Base-by-base conservation (phyloP, 1,284 basidiomycete species). In the Dichomitus squalens region DNA sequence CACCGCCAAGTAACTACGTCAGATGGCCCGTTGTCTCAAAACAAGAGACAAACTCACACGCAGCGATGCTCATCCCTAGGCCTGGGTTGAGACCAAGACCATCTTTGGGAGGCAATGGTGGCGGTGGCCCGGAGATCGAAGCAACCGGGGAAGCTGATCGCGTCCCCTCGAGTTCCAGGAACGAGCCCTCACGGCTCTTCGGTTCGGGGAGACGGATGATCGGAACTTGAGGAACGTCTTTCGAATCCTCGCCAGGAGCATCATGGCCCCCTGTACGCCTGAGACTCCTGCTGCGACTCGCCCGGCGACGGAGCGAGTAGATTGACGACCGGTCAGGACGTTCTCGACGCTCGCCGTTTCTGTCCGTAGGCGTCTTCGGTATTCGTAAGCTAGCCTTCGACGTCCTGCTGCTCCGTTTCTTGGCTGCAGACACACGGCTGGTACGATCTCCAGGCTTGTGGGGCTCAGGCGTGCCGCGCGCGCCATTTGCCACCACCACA, bases 341-440 rank as follows among this genome's bases (percentile, higher is more conserved):
- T 47, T 59, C 60, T 41, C 52, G 58, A 20, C 35, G 54, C 49
- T 61, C 62, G 48, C 50, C 61, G 23, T 53, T 64, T 55, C 47
- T 60, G 36, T 54, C 44, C 46, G 57, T 59, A 0, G 68, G 58
- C 21, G 65, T 57, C 57, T 66, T 68, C 11, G 81, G 82, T 23
- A 87, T 69, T 1, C 86, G 79, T 27, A 88, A 71, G 63, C 82
- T 86, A 34, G 81, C 78, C 63, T 84, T 81, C 11, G 84, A 86
- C 9, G 81, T 74, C 18, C 85, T 80, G 53, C 77, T 70, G 66
- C 83, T 86, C 35, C 86, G 77, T 62, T 76, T 83, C 57, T 81
- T 79, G 8, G 87, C 87, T 3, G 86, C 83, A 33, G 76, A 76
- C 11, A 88, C 81, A 5, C 78, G 73, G 53, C 75, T 68, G 34